phyloP scores from a whole-genome alignment of 73 alveolate species.

The Uronychia setigera region DNA sequence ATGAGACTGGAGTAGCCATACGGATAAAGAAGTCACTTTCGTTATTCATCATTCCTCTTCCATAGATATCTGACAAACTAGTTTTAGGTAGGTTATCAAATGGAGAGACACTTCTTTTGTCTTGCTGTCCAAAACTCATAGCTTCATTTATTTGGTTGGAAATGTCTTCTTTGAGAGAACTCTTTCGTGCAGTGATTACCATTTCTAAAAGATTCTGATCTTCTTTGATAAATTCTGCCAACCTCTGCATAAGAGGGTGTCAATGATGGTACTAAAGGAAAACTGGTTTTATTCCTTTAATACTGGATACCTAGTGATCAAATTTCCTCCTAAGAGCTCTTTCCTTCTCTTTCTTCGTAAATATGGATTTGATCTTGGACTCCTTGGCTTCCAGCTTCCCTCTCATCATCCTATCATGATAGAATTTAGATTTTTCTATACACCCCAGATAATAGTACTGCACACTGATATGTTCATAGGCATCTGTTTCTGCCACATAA shows the following conservation, averaged over 20 bases:
- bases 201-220: neutral
- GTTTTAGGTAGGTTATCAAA: neutral
- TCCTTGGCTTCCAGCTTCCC: slow-evolving; percentile 57
- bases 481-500: slow-evolving; percentile 35
- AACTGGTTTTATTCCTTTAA: too few species aligned
- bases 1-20: neutral
- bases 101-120: neutral
- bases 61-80: neutral
- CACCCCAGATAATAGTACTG: slow-evolving; percentile 56
- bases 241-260: neutral
- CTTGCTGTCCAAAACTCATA: neutral
- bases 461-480: slow-evolving; percentile 55
- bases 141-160: neutral
- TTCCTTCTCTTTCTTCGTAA: slow-evolving; percentile 25
- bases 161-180: neutral
- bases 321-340: neutral
- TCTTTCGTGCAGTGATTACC: too few species aligned
- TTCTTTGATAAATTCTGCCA: neutral
- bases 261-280: neutral
- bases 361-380: slow-evolving; percentile 30
- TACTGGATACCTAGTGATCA: too few species aligned
- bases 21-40: neutral
- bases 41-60: neutral
- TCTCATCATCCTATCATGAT: slow-evolving; percentile 59
- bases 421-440: slow-evolving; percentile 52